Percentiles rank a stretch among this genome's conserved stretches.
Evolutionary conservation across 2,329 filamentous ascomycete genomes (phyloP).

Genomic region (Conoideocrella luteorostrata): DNA sequence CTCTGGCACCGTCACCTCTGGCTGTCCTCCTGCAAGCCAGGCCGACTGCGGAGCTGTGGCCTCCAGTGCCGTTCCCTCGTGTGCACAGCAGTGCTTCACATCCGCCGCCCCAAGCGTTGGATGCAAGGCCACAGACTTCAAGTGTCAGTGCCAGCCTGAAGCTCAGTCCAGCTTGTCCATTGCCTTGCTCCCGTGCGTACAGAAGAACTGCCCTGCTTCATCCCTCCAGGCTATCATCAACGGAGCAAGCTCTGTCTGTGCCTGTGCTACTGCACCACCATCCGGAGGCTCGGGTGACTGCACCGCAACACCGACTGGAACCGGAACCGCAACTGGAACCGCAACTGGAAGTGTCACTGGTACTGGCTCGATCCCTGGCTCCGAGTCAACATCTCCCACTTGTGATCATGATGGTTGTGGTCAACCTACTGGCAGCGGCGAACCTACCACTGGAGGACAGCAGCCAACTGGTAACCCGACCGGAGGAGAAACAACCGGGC

Average conservation of each 20-base stretch:
- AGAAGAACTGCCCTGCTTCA: conserved; percentile 17
- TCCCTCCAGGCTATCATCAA: conserved; percentile 19
- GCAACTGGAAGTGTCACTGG: not conserved
- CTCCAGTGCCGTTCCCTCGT: conserved; percentile 19
- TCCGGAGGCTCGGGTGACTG: conserved; percentile 5
- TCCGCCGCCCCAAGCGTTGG: conserved; percentile 18
- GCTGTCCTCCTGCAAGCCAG: conserved; percentile 10
- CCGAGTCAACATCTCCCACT: conserved; percentile 1
- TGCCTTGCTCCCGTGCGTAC: conserved; percentile 22
- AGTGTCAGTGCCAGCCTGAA: conserved; percentile 20
- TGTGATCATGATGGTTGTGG: conserved; percentile 1
- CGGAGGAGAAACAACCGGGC: no score
- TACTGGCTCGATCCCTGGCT: not conserved
- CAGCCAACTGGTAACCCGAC: not conserved
- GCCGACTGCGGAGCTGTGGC: conserved; percentile 20
- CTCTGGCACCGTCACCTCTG: conserved; percentile 3
- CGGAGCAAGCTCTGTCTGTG: conserved; percentile 19
- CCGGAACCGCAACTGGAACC: not conserved
- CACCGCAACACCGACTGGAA: conserved; percentile 2
- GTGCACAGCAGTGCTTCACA: conserved; percentile 21
- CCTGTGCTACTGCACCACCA: conserved; percentile 11
- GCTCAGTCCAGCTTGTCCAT: conserved; percentile 17
- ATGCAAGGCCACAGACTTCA: conserved; percentile 20
- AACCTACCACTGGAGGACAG: no score
- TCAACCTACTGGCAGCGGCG: not conserved